Base-by-base conservation (phyloP, 768 basidiomycete genomes). In the Calocybe cyanea region DNA sequence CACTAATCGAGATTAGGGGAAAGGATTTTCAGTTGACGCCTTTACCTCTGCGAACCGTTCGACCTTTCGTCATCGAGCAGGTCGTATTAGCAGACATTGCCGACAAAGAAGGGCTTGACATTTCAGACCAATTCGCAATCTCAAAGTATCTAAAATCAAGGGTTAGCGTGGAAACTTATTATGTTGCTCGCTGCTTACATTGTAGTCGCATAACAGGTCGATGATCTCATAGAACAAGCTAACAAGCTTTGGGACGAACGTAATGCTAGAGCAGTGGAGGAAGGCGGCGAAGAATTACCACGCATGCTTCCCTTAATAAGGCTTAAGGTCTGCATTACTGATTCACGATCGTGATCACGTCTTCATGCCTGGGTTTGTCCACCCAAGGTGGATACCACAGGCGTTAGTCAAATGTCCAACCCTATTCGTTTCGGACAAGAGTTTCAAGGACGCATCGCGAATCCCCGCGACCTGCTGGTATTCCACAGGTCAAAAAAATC, bases 341-440 rank as follows among this genome's bases (percentile, higher is more conserved):
- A 18, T 9, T n/a, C 33, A 30, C 31, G 14, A 28, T 38, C 9
- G 15, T 11, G 1, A 11, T 37, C 11, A 17, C 13, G 2, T 11
- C 38, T 42, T 46, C 15, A 32, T 42, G 25, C 11, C 11, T 11
- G 11, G 18, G 10, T 23, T 1, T n/a, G 30, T 33, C 33, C n/a
- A 25, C 31, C 24, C 40, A 20, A 85, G 87, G 92, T 95, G 14
- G 92, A 95, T 60, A 94, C 92, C 0, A 90, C 94, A 0, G 89
- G 87, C 34, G 87, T 92, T 7, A 82, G 81, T 46, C 88, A 91
- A 56, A 92, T 92, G 68, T 92, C 88, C 43, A 99, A 99, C 62
- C 94, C 95, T 18, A 86, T 95, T 41, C 86, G 96, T 8, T 96
- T 99, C 61, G 95, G 96, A 1, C 93, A 95, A 62, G 90, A 95